Conservation (phyloP, 176 grass and related monocot species). For the Lolium rigidum region DNA sequence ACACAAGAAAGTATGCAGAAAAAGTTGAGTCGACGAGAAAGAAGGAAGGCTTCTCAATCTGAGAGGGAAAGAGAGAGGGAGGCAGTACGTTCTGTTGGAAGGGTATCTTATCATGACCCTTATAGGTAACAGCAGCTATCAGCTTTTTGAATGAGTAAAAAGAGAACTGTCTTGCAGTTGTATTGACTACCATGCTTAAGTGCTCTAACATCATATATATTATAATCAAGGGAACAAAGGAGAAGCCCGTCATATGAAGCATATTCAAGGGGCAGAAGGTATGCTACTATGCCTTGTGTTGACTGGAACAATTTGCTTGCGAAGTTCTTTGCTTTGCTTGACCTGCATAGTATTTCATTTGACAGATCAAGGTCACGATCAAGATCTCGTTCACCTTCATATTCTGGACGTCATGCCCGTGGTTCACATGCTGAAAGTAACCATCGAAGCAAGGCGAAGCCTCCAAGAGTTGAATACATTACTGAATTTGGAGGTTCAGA, state of each 20-base stretch:
- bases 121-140: slow-evolving; percentile 62
- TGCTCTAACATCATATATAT: slow-evolving; percentile 26
- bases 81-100: slow-evolving; percentile 64
- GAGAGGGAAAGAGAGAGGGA: slow-evolving; percentile 92
- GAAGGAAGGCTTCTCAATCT: slow-evolving; percentile 95
- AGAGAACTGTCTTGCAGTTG: background rate
- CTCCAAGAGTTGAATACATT: slow-evolving; percentile 92
- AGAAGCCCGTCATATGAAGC: slow-evolving; percentile 96
- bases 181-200: slow-evolving; percentile 26
- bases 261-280: slow-evolving; percentile 90
- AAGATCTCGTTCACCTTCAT: slow-evolving; percentile 79
- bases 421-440: slow-evolving; percentile 67
- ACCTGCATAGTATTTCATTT: slow-evolving; percentile 34
- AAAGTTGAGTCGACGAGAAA: slow-evolving; percentile 95
- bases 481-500: slow-evolving; percentile 95
- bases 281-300: slow-evolving; percentile 38
- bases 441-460: slow-evolving; percentile 73
- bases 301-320: background rate
- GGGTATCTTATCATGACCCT: slow-evolving; percentile 83
- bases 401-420: slow-evolving; percentile 70
- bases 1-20: slow-evolving; percentile 65
- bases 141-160: slow-evolving; percentile 24
- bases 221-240: slow-evolving; percentile 73
- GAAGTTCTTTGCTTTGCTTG: slow-evolving; percentile 28
- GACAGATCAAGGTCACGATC: slow-evolving; percentile 74